These are phyloP conservation scores for Tubosaeta brunneosetosa DNA, from an alignment of 768 basidiomycete genomes.

Conservation along the genomic window DNA sequence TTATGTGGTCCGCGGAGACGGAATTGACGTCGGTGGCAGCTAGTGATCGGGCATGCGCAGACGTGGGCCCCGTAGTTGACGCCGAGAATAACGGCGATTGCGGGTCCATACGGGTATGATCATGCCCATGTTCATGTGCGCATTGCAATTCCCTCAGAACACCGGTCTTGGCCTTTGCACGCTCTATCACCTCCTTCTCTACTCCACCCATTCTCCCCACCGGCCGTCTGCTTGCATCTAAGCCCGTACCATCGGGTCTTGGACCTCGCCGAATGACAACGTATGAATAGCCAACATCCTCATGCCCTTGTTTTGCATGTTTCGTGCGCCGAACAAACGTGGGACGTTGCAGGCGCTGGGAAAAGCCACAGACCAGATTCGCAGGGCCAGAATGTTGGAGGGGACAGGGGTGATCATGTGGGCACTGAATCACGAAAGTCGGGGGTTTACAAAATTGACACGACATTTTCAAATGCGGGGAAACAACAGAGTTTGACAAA, in stretches of 20 bases:
- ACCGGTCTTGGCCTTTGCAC: conserved; percentile 12
- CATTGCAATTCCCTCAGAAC: conserved; percentile 24
- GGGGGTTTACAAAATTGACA: conserved; percentile 1
- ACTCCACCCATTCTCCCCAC: conserved; percentile 30
- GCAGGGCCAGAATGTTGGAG: conserved; percentile 53
- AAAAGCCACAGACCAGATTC: conserved; percentile 71
- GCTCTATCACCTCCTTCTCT: conserved; percentile 29
- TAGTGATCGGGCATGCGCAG: conserved; percentile 12
- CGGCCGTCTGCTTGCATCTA: conserved; percentile 5
- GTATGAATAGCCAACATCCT: conserved; percentile 87
- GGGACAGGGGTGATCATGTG: conserved; percentile 86
- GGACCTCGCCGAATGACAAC: conserved; percentile 78
- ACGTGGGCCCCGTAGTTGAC: conserved; percentile 7
- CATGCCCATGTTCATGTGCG: conserved; percentile 16
- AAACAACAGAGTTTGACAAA: neutral
- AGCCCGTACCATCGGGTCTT: conserved; percentile 43
- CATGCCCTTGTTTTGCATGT: conserved; percentile 78
- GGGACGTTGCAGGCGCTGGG: conserved; percentile 84
- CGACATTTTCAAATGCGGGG: conserved; percentile 15
- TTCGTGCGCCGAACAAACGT: conserved; percentile 83
- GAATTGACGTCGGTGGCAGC: conserved; percentile 15
- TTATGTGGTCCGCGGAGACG: conserved; percentile 21
- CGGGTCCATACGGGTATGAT: conserved; percentile 15
- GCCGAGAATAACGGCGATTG: conserved; percentile 24
- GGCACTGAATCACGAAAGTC: conserved; percentile 53